Evolutionary conservation across 352 stramenopile genomes (phyloP), one percentile per base, ranked within the genome.

Genomic region (Pythium angustatum): DNA sequence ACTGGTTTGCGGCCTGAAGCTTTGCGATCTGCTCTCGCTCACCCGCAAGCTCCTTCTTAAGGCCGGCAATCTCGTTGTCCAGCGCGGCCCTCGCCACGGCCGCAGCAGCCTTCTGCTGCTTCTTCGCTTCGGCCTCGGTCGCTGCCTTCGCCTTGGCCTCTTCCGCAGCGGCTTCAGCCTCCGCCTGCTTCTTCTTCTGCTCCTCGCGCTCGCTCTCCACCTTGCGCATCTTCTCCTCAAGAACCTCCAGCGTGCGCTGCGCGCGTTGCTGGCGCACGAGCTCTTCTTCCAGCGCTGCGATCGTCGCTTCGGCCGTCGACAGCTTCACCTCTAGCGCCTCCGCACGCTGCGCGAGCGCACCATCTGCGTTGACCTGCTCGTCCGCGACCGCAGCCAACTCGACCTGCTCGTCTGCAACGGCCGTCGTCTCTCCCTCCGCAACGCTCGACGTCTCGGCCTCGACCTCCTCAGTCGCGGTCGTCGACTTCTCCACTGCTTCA

Each of bases 241-340:
- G 56, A 24, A 66, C 54, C 49, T 57, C 55, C 19, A 61, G 55
- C 50, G 63, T 58, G 4, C 44, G 31, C 49, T 65, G 45, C 26
- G 45, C 31, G 17, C 56, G 63, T 22, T 64, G 34, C 28, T 61
- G 47, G 19, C 56, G 54, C 12, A 49, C 41, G 50, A 75, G 31
- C 47, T 71, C 65, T 3, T 43, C 34, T 48, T 74, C 47, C 2
- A 86, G 66, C 36, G 69, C 69, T 40, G 53, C 58, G 41, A 69
- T 71, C 24, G 40, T 54, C 26, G 28, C 21, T 19, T 70, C 67
- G 7, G 67, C 57, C 22, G 22, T 63, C 45, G 38, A 41, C 14
- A 87, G 40, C 53, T 90, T 68, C 21, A 56, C 55, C 10, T 43
- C 58, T 1, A 82, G 66, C 10, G 54, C 60, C 4, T 72, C 61